Evolutionary conservation across 2,329 filamentous ascomycete species (phyloP), one percentile per base, ranked within the genome.

Genomic region (Diaporthe caulivora): DNA sequence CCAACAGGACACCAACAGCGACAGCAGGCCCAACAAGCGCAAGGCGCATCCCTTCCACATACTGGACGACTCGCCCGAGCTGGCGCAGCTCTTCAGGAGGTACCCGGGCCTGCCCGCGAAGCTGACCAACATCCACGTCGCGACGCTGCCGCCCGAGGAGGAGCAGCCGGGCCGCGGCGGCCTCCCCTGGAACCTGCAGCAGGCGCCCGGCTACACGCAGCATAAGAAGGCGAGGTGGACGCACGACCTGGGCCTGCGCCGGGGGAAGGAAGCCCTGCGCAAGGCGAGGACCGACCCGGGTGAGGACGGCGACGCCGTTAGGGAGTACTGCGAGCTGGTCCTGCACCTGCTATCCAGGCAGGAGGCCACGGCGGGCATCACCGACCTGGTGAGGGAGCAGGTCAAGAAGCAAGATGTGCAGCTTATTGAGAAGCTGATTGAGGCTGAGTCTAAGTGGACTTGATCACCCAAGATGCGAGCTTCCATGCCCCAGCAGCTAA

Each of bases 321-420:
- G 87, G 69, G 91, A 92, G 80, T 93, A 91, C 77, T 88, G 87
- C 60, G 88, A 89, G 75, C 82, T 92, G 29, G 85, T 92, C 24
- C 78, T 87, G 62, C 83, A 86, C 72, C 80, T 91, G 44, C 82
- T 91, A 29, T 81, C 81, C 70, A 79, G 78, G 71, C 80, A 81
- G 47, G 79, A 77, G 29, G 76, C 77, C 10, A 77, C 76, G 11
- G 75, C 77, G 4, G 81, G 85, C 34, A 79, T 83, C 10, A 80
- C 82, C 9, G 81, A 81, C 9, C 55, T 84, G 8, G 78, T 89
- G 54, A 83, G 86, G 75, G 82, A 84, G 74, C 84, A 89, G 75
- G 78, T 87, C 21, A 83, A 82, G 3, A 81, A 85, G 67, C 83
- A 87, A 75, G 87, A 91, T 73, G 83, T 83, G 5, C 84, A 85